Evolutionary conservation across 2,329 filamentous ascomycete species (phyloP), one percentile per base, ranked within the genome.

Genomic region (Botryotinia convoluta): DNA sequence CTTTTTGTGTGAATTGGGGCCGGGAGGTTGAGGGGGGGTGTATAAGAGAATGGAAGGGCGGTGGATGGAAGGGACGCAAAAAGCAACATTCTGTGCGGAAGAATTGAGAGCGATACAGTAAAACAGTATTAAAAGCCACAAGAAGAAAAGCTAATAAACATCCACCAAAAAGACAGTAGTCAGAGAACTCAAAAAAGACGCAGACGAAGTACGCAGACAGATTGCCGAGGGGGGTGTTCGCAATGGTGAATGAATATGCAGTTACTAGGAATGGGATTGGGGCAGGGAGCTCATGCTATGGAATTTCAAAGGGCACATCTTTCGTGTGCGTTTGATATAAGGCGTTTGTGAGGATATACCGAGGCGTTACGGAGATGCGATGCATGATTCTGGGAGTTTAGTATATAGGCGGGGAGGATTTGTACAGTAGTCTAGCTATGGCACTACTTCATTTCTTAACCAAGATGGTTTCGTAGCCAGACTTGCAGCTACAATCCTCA

Each of bases 151-250:
- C 65, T 68, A 42, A 68, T 18, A 6, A 18, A 57, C 0, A 54
- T 32, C 9, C n/a, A 44, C 51, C 1, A 35, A 32, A 35, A 71
- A 81, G 80, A 76, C 79, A 64, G 79, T 81, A 10, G 74, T 81
- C 6, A 79, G 77, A 71, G 81, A 81, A 73, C 73, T 81, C 60
- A 79, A 74, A 72, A 79, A 76, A 72, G 80, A 82, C 72, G 77
- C 71, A 1, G 78, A 80, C 35, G 80, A 80, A 64, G 76, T 73
- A 39, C 77, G 68, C 37, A 76, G 64, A 57, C 74, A 75, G 39
- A 37, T 72, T 57, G 45, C 70, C n/a, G 61, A 65, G 4, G 70
- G 70, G 3, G 60, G 22, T 48, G 42, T 54, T 26, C 32, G 29
- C 14, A 48, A 72, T 16, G 45, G 60, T 4, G 45, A 64, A n/a